Evolutionary conservation across 1,284 basidiomycete species (phyloP).

Genomic region (Fistulina hepatica): DNA sequence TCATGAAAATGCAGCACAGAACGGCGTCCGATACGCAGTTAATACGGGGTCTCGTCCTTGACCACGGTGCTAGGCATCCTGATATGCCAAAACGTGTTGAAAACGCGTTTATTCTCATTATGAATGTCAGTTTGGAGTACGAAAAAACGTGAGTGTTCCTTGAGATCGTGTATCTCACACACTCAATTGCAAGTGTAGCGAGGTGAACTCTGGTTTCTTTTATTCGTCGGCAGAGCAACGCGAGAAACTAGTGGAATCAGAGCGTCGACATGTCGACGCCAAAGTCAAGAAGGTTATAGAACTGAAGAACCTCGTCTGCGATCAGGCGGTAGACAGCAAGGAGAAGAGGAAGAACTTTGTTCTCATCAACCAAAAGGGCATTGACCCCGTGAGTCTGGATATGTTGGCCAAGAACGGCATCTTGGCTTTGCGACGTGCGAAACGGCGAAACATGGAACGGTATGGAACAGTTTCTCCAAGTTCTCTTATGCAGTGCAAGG

Average conservation of each 20-base stretch:
- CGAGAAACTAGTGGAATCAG: constrained; percentile 97
- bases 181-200: constrained; percentile 55
- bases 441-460: constrained; percentile 97
- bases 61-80: constrained; percentile 94
- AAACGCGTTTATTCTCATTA: constrained; percentile 90
- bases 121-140: constrained; percentile 98
- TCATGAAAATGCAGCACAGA: constrained; percentile 99
- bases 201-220: constrained; percentile 99
- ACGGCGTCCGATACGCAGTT: constrained; percentile 98
- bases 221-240: constrained; percentile 98
- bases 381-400: constrained; percentile 95
- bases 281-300: constrained; percentile 97
- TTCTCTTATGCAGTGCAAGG: no score
- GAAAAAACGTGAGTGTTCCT: constrained; percentile 87
- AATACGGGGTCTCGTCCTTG: constrained; percentile 88
- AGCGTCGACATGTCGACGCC: constrained; percentile 88
- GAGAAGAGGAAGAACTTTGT: constrained; percentile 86
- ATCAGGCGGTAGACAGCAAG: constrained; percentile 73
- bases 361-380: constrained; percentile 98
- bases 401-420: constrained; percentile 97
- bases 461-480: constrained; percentile 26
- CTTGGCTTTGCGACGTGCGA: constrained; percentile 87
- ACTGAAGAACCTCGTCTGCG: constrained; percentile 94
- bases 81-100: constrained; percentile 99
- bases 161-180: constrained; percentile 13